Evolutionary conservation across 768 basidiomycete genomes (phyloP), one percentile per base, ranked within the genome.

Genomic region (Lentinula sp.): DNA sequence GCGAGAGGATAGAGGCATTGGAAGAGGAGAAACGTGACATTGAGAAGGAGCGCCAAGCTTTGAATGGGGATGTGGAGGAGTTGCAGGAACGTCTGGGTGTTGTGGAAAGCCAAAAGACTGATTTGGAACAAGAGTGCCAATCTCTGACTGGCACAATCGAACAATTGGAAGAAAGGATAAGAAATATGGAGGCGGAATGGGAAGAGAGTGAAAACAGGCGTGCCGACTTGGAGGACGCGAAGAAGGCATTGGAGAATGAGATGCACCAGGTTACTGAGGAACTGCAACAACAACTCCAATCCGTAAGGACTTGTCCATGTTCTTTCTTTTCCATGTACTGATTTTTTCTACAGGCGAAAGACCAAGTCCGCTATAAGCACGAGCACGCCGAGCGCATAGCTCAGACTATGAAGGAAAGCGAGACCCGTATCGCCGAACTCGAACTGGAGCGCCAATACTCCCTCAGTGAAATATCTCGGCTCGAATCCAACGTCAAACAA

Each of bases 381-480:
- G 78, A 84, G 36, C 80, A 80, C 37, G 73, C 76, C 33, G 81
- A 82, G 12, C 67, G 72, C 39, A 76, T 87, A 37, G 75, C 76
- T 7, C 70, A 70, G 10, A 74, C 77, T 0, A 66, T 88, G 20
- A 80, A 84, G 62, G 82, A 85, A 64, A 79, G 77, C 20, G 83
- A 86, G 48, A 77, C 77, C 61, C 81, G 78, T 39, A 75, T 88
- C 42, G 65, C 74, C 0, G 73, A 78, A 7, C 74, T 87, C 9
- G 80, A 81, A 6, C 79, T 81, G 60, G 87, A 90, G 67, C 78
- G 76, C 8, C 78, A 82, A 56, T 83, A 79, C 63, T 78, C 82
- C 6, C 66, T 77, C 39, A 87, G 88, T 43, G 82, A 76, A 41
- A 72, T 80, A 9, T 59, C 74, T n/a, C 83, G 84, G 23, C 75